These are phyloP conservation scores for Pestalotiopsis sp. DNA, from an alignment of 2,329 filamentous ascomycete species.

Conservation along the genomic window DNA sequence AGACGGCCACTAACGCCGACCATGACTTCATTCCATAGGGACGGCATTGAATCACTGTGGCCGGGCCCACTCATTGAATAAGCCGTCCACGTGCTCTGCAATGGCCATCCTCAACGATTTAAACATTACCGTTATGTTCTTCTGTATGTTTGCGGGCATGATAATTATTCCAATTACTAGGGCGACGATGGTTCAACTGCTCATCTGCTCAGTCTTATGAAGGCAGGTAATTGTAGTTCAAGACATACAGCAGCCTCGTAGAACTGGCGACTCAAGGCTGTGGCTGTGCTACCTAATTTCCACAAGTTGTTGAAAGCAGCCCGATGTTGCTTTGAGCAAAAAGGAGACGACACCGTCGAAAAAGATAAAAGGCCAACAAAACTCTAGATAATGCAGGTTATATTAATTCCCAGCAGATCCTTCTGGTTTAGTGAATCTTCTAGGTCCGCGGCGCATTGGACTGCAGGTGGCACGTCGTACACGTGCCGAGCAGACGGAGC, in stretches of 20 bases:
- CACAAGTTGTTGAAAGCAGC: background rate
- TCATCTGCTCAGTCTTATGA: background rate
- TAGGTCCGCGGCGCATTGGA: background rate
- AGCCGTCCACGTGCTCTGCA: too few relatives aligned
- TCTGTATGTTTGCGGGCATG: too few relatives aligned
- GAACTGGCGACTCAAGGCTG: background rate
- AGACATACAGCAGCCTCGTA: background rate
- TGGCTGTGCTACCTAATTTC: background rate
- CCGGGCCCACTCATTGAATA: too few relatives aligned
- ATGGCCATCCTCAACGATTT: too few relatives aligned
- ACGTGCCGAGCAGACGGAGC: slow-evolving; percentile 7
- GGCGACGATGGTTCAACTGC: too few relatives aligned
- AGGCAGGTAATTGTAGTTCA: background rate
- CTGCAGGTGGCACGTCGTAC: background rate
- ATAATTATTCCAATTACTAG: too few relatives aligned
- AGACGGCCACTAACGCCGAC: background rate
- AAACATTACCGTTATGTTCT: too few relatives aligned
- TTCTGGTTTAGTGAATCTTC: background rate
- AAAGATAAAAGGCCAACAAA: background rate
- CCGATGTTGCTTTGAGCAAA: background rate
- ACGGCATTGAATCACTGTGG: background rate
- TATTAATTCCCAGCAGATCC: background rate
- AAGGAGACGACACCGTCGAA: background rate
- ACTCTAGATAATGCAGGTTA: background rate
- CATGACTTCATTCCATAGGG: slow-evolving; percentile 8